These are phyloP conservation scores for Pleurostoma richardsiae DNA, from an alignment of 2,329 filamentous ascomycete genomes.

Conservation along the genomic window DNA sequence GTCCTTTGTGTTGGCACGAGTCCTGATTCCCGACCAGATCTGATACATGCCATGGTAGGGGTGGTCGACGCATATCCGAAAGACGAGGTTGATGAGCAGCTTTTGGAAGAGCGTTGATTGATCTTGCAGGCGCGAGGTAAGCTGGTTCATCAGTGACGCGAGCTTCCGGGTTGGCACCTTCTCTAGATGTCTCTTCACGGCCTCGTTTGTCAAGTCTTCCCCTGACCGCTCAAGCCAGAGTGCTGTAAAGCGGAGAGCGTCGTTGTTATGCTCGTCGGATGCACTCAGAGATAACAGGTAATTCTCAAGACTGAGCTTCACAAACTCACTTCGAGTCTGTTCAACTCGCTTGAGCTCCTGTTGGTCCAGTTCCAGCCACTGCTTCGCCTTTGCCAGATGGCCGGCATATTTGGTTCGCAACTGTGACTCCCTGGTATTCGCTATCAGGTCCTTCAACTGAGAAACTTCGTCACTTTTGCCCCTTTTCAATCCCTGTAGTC, in stretches of 20 bases:
- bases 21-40: conserved; percentile 77
- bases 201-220: conserved; percentile 70
- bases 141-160: conserved; percentile 87
- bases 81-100: conserved; percentile 67
- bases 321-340: conserved; percentile 71
- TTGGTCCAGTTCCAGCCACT: conserved; percentile 87
- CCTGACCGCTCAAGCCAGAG: conserved; percentile 87
- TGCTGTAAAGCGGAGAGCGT: conserved; percentile 86
- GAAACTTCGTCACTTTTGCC: conserved; percentile 76
- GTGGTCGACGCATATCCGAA: conserved; percentile 84
- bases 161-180: conserved; percentile 89
- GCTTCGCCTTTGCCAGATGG: conserved; percentile 67
- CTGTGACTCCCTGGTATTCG: conserved; percentile 44
- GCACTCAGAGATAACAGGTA: conserved; percentile 81
- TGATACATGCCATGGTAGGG: conserved; percentile 98
- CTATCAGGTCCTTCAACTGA: conserved; percentile 61
- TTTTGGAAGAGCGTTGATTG: conserved; percentile 67
- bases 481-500: conserved; percentile 73
- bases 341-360: conserved; percentile 77
- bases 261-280: conserved; percentile 84
- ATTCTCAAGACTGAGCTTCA: conserved; percentile 87
- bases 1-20: conserved; percentile 65
- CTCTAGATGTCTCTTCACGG: conserved; percentile 64
- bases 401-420: conserved; percentile 51
- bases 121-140: conserved; percentile 85